Evolutionary conservation across 495 filamentous ascomycete species (phyloP).

Genomic region (Parmelia sp.): DNA sequence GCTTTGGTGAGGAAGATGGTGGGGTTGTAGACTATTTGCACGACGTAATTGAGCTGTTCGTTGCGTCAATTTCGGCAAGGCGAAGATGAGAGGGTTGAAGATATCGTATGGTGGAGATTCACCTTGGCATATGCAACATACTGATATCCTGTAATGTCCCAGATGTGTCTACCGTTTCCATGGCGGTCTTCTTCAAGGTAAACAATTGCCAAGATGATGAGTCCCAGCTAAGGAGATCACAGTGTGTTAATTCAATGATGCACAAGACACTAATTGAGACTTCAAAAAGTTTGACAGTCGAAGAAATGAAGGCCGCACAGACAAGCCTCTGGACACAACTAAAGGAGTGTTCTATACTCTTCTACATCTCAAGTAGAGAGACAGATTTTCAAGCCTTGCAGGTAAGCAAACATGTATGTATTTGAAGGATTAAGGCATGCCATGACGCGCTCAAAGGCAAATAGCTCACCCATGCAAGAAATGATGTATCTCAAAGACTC

Average conservation of each 20-base stretch:
- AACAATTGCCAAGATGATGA: constrained; percentile 7
- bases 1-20: constrained; percentile 35
- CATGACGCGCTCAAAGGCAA: neutral
- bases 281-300: neutral
- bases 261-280: neutral
- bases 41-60: constrained; percentile 25
- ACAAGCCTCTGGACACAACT: neutral
- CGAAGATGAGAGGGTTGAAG: neutral
- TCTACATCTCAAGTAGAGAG: neutral
- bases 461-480: constrained; percentile 33
- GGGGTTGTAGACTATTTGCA: constrained; percentile 33
- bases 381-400: neutral
- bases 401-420: constrained; percentile 14
- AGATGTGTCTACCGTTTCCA: constrained; percentile 32
- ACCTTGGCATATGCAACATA: constrained; percentile 26
- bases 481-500: constrained; percentile 27
- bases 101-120: neutral
- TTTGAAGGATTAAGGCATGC: neutral
- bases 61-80: constrained; percentile 22
- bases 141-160: constrained; percentile 26
- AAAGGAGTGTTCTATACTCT: neutral
- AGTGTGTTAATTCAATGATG: neutral
- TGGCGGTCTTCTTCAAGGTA: constrained; percentile 11
- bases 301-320: neutral
- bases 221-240: constrained; percentile 4